Conservation (phyloP, 129 eudicot genomes). For the Solidago caesia region DNA sequence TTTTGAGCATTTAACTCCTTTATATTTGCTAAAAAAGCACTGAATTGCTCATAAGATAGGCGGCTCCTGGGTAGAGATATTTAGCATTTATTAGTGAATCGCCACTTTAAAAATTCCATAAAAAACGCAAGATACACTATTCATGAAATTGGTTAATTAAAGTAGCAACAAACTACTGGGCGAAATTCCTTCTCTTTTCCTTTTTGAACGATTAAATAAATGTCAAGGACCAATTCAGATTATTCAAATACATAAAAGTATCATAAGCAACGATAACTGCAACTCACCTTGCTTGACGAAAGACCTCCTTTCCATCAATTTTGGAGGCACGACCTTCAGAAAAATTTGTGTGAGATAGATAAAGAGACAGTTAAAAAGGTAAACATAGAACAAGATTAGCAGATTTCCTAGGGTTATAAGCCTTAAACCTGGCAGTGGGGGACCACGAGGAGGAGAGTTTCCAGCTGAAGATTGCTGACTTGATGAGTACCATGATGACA, state of each 20-base stretch:
- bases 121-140: not conserved
- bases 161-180: not conserved
- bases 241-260: not conserved
- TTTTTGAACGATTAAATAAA: slow-evolving; percentile 14
- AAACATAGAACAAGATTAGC: slow-evolving; percentile 7
- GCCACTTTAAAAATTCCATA: not conserved
- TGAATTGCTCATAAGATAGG: slow-evolving; percentile 88
- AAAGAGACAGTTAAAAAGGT: slow-evolving; percentile 4
- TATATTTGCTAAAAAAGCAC: slow-evolving; percentile 86
- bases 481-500: slow-evolving; percentile 90
- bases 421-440: slow-evolving; percentile 69
- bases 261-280: not conserved
- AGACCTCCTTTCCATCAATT: slow-evolving; percentile 94
- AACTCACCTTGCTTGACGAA: slow-evolving; percentile 90
- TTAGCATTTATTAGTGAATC: not conserved
- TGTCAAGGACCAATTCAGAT: not conserved
- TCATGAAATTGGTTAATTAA: not conserved
- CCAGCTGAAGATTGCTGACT: slow-evolving; percentile 99
- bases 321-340: slow-evolving; percentile 68
- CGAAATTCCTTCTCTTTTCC: slow-evolving; percentile 3
- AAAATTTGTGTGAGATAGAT: slow-evolving; percentile 17
- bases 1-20: slow-evolving; percentile 91
- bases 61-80: slow-evolving; percentile 72
- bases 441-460: slow-evolving; percentile 87
- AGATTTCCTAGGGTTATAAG: slow-evolving; percentile 12